A percentile compares a stretch with the other conserved stretches of the same genome.
Evolutionary conservation across 2,329 filamentous ascomycete genomes (phyloP).

Genomic region (Alternaria postmessia): DNA sequence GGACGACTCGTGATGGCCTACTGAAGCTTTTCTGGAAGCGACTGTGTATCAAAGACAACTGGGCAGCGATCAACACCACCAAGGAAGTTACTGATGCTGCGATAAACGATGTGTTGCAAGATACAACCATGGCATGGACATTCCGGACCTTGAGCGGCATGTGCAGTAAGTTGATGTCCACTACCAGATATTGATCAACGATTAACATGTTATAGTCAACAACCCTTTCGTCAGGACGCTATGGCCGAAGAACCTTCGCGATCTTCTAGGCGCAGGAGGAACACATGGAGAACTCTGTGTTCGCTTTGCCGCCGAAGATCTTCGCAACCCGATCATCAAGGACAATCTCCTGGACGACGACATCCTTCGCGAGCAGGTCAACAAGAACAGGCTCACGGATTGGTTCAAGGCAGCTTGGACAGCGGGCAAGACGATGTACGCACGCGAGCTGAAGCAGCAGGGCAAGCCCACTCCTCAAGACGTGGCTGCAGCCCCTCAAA

Average conservation of each 20-base stretch:
- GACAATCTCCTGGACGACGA: slow-evolving; percentile 79
- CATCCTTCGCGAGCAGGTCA: slow-evolving; percentile 69
- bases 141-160: slow-evolving; percentile 68
- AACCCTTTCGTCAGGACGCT: slow-evolving; percentile 22
- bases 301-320: slow-evolving; percentile 61
- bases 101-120: slow-evolving; percentile 65
- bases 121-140: slow-evolving; percentile 73
- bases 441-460: slow-evolving; percentile 30
- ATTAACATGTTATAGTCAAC: slow-evolving; percentile 25
- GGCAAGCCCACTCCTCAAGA: slow-evolving; percentile 5
- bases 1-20: slow-evolving; percentile 56
- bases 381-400: slow-evolving; percentile 72
- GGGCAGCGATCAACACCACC: slow-evolving; percentile 80
- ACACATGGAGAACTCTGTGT: slow-evolving; percentile 67
- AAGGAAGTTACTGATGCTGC: slow-evolving; percentile 75
- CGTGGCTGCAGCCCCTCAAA: background rate
- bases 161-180: slow-evolving; percentile 60
- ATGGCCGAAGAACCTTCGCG: slow-evolving; percentile 30
- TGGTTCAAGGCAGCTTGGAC: slow-evolving; percentile 66
- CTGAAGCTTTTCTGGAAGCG: slow-evolving; percentile 84
- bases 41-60: slow-evolving; percentile 83
- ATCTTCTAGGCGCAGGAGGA: slow-evolving; percentile 55
- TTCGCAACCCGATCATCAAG: slow-evolving; percentile 71
- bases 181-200: background rate
- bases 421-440: slow-evolving; percentile 47